These are phyloP conservation scores for Plectosphaerella sp. DNA, from an alignment of 2,329 filamentous ascomycete genomes.

Conservation along the genomic window DNA sequence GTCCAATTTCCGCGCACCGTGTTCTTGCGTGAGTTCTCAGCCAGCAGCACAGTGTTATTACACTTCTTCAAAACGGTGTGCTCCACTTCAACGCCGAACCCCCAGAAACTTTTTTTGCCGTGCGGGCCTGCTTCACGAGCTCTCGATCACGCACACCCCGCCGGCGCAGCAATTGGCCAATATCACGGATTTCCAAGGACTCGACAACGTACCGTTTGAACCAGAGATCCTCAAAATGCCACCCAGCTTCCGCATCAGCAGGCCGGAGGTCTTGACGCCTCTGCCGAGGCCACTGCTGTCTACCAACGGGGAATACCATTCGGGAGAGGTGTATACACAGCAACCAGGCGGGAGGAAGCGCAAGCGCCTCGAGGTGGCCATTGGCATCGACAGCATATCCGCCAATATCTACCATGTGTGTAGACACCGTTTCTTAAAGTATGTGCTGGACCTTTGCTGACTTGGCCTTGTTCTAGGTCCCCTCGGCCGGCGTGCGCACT, in stretches of 20 bases:
- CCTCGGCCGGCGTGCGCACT: conserved; percentile 57
- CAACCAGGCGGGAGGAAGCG: conserved; percentile 53
- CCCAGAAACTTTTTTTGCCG: conserved; percentile 1
- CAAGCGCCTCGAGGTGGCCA: conserved; percentile 58
- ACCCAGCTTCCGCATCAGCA: conserved; percentile 57
- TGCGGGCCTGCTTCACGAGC: too few species aligned
- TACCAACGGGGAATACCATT: conserved; percentile 41
- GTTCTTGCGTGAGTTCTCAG: too few species aligned
- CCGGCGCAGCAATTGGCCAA: too few species aligned
- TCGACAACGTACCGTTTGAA: too few species aligned
- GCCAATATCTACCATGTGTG: conserved; percentile 63
- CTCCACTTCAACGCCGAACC: neutral
- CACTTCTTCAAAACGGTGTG: too few species aligned
- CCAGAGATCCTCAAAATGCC: conserved; percentile 37
- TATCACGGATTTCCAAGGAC: too few species aligned
- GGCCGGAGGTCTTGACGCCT: conserved; percentile 58
- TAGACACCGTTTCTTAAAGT: conserved; percentile 1
- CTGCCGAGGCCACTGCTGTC: conserved; percentile 55
- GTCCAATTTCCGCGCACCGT: too few species aligned
- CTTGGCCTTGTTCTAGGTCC: conserved; percentile 38
- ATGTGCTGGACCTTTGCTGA: conserved; percentile 11
- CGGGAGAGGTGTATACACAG: conserved; percentile 58
- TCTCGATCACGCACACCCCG: too few species aligned
- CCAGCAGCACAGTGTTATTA: too few species aligned
- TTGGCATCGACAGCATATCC: conserved; percentile 62